phyloP scores from a whole-genome alignment of 1,284 basidiomycete species.

The Boletus austroedulis region DNA sequence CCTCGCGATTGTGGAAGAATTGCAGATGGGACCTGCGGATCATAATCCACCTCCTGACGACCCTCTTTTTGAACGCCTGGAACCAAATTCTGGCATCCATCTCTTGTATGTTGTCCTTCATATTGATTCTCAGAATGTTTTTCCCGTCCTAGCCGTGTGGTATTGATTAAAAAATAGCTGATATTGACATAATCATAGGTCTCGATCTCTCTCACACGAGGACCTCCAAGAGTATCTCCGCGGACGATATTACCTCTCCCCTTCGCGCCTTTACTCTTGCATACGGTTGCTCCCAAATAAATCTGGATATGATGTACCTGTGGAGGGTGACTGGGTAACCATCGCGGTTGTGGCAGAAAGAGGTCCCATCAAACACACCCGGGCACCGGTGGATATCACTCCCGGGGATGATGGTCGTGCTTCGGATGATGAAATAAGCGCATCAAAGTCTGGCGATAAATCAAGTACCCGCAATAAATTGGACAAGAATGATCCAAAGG shows the following conservation, averaged over 20 bases:
- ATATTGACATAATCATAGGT: conserved; percentile 43
- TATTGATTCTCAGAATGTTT: not conserved
- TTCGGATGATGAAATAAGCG: conserved; percentile 33
- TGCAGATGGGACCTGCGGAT: conserved; percentile 73
- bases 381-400: conserved; percentile 57
- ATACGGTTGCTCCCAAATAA: conserved; percentile 75
- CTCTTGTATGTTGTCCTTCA: conserved; percentile 59
- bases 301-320: conserved; percentile 85
- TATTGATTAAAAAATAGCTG: not conserved
- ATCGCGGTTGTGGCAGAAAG: conserved; percentile 88
- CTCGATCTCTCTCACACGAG: conserved; percentile 70
- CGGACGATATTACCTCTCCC: conserved; percentile 84
- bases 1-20: conserved; percentile 70
- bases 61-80: conserved; percentile 69
- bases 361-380: conserved; percentile 66
- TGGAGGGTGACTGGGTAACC: conserved; percentile 88
- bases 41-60: conserved; percentile 65
- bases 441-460: conserved; percentile 16
- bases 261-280: conserved; percentile 84
- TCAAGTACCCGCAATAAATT: conserved; percentile 22
- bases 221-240: conserved; percentile 80
- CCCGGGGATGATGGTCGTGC: conserved; percentile 44
- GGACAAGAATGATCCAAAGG: conserved; percentile 24
- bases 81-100: conserved; percentile 86
- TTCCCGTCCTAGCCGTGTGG: not conserved